These are phyloP conservation scores for Linnemannia exigua DNA, from an alignment of 192 early-diverging fungal genomes.

Conservation along the genomic window DNA sequence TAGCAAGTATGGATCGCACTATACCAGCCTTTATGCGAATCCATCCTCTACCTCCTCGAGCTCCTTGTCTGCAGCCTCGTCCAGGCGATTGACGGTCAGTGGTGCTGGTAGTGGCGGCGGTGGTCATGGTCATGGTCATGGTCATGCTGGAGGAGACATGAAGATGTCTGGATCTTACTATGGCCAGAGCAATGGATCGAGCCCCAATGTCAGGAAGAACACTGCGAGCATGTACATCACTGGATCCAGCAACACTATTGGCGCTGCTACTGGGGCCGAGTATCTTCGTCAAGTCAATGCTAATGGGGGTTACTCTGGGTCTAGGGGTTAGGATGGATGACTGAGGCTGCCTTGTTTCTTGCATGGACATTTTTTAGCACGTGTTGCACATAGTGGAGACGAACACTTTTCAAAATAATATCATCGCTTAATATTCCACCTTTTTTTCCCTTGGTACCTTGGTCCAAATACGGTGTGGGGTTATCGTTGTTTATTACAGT, in stretches of 20 bases:
- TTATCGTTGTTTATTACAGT: background rate
- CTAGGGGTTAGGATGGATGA: background rate
- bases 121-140: background rate
- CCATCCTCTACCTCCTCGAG: slow-evolving; percentile 29
- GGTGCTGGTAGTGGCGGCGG: slow-evolving; percentile 6
- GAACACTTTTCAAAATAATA: too few species aligned
- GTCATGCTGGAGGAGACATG: background rate
- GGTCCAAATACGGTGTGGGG: background rate
- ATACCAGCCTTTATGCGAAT: slow-evolving; percentile 43
- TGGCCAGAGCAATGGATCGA: slow-evolving; percentile 5
- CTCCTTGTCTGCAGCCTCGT: slow-evolving; percentile 18
- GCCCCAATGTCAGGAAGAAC: slow-evolving; percentile 34
- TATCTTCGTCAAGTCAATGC: slow-evolving; percentile 35
- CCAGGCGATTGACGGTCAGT: slow-evolving; percentile 41
- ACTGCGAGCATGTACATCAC: slow-evolving; percentile 48
- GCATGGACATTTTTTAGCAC: too few species aligned
- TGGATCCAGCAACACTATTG: slow-evolving; percentile 47
- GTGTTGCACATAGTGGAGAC: too few species aligned
- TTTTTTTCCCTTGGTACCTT: too few species aligned
- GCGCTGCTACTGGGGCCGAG: slow-evolving; percentile 20
- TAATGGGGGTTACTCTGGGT: background rate
- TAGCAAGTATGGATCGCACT: slow-evolving; percentile 50
- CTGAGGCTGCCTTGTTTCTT: too few species aligned
- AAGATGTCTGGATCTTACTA: background rate
- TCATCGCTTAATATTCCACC: too few species aligned